Base-by-base conservation (phyloP, 257 asterid species). In the Fraxinus anomala region DNA sequence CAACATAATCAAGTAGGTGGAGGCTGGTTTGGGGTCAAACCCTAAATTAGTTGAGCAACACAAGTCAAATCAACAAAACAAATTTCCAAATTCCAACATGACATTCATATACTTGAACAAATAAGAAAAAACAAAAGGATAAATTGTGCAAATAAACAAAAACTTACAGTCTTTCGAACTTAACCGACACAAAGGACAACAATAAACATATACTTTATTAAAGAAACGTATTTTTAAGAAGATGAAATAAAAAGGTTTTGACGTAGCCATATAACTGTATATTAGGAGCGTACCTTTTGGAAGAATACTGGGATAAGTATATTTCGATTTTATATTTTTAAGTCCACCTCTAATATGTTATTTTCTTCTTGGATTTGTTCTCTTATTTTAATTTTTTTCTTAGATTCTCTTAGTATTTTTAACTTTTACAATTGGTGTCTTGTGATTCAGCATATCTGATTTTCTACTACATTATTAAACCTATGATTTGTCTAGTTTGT, bases 231-330 rank as follows among this genome's bases (percentile, higher is more conserved):
- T 26, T 26, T 1, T 26, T 26, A 26, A 26, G 28, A 26, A 26
- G 28, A 26, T 26, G 28, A 26, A 26, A 26, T 26, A 26, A 26
- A 77, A 70, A 67, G 78, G 74, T 74, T 73, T 63, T 78, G 83
- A 80, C 33, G 80, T 78, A 37, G 83, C 74, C 75, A 73, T 81
- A 56, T 79, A 76, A 67, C 85, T 78, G 61, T 76, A 63, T 40
- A 19, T 54, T 77, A 70, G 89, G 85, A 73, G 31, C n/a, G 37
- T 76, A 83, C 66, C 37, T 13, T 66, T 73, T 83, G 86, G 85
- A 78, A 51, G 68, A 24, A 65, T 33, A 61, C 24, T 23, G 66
- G 49, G 12, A 70, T 63, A 61, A 36, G 14, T 11, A 77, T n/a
- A 67, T 39, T 69, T 70, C 70, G 75, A 66, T 63, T 67, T 75